Evolutionary conservation across 129 eudicot genomes (phyloP).

Genomic region (Escallonia rubra): DNA sequence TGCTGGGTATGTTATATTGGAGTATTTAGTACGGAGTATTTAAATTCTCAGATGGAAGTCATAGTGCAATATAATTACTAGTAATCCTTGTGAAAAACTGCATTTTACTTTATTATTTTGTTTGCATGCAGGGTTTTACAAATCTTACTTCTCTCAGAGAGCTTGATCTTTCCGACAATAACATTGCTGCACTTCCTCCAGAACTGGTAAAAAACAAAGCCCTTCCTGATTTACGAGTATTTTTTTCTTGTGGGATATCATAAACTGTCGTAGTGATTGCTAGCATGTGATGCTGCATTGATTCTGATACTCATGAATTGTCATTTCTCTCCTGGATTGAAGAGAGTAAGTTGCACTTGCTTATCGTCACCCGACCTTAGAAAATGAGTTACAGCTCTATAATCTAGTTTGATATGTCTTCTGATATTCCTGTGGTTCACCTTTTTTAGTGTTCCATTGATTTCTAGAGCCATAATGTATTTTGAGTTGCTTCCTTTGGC

Average conservation of each 20-base stretch:
- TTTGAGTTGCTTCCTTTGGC: too few relatives aligned
- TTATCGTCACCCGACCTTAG: too few relatives aligned
- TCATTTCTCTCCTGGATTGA: too few relatives aligned
- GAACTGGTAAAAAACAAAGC: conserved; percentile 56
- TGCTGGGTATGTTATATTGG: too few relatives aligned
- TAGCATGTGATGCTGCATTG: neutral
- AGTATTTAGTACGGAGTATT: too few relatives aligned
- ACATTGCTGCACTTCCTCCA: conserved; percentile 74
- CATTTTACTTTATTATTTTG: neutral
- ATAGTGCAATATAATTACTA: neutral
- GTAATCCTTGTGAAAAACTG: neutral
- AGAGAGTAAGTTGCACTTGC: neutral
- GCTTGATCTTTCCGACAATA: conserved; percentile 83
- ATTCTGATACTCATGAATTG: neutral
- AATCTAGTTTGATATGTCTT: too few relatives aligned
- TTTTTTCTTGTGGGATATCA: neutral
- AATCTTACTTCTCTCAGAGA: conserved; percentile 64
- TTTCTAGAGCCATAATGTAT: too few relatives aligned
- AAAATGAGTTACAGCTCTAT: too few relatives aligned
- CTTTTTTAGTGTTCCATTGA: too few relatives aligned
- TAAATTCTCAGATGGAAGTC: too few relatives aligned
- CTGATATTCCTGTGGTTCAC: too few relatives aligned
- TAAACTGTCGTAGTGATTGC: neutral
- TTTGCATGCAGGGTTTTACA: conserved; percentile 59
- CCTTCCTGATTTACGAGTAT: neutral